Evolutionary conservation across 768 basidiomycete species (phyloP).

Genomic region (Asterophora parasitica): DNA sequence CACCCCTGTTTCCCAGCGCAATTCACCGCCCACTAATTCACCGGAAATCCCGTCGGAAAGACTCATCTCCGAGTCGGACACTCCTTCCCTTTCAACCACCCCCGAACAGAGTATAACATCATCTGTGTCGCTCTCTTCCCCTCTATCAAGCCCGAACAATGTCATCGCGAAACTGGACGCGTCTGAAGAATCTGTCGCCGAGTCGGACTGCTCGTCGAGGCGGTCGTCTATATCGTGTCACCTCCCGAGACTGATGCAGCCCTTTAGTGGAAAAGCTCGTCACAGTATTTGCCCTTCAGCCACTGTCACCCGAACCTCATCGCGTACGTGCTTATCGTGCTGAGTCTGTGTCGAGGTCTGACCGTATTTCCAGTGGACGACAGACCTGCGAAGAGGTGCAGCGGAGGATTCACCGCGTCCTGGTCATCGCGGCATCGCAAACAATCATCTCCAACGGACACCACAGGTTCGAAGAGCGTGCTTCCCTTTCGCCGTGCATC

Average conservation of each 20-base stretch:
- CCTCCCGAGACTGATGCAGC: constrained; percentile 14
- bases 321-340: constrained; percentile 1
- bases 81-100: neutral
- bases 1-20: neutral
- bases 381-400: constrained; percentile 5
- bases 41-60: neutral
- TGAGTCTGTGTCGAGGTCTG: neutral
- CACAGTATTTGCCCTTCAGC: constrained; percentile 1
- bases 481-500: constrained; percentile 20
- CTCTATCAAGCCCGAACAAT: neutral
- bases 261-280: constrained; percentile 13
- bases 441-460: constrained; percentile 1
- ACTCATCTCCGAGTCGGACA: neutral
- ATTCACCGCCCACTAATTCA: neutral
- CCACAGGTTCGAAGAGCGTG: neutral
- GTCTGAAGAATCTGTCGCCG: constrained; percentile 15
- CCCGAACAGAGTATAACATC: constrained; percentile 3
- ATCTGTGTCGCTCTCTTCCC: constrained; percentile 1
- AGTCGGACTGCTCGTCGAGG: constrained; percentile 18
- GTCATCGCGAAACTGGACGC: constrained; percentile 3
- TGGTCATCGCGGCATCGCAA: constrained; percentile 12
- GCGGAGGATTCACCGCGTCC: constrained; percentile 6
- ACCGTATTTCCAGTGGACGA: constrained; percentile 2
- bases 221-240: constrained; percentile 16
- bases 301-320: neutral